Evolutionary conservation across 1,284 basidiomycete species (phyloP).

Genomic region (Sporisorium exsertum): DNA sequence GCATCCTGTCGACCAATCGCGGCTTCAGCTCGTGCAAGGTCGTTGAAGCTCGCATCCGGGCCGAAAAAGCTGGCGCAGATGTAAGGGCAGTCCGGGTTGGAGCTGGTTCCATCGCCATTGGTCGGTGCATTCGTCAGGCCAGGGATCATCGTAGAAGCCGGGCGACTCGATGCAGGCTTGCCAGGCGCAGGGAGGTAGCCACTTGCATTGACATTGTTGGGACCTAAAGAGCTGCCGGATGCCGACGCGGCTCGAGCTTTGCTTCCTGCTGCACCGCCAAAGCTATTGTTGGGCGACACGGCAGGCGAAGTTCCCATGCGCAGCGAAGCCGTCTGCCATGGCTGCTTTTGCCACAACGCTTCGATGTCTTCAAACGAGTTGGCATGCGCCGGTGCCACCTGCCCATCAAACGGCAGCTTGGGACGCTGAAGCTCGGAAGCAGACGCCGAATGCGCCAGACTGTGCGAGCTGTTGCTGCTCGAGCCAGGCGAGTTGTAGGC

Average conservation of each 20-base stretch:
- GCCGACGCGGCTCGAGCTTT: conserved; percentile 21
- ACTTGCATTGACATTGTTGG: conserved; percentile 2
- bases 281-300: conserved; percentile 15
- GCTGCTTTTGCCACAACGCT: conserved; percentile 51
- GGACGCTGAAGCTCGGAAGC: conserved; percentile 26
- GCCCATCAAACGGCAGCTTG: conserved; percentile 39
- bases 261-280: conserved; percentile 6
- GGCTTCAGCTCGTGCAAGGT: conserved; percentile 41
- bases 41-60: conserved; percentile 43
- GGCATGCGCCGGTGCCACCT: conserved; percentile 29
- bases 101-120: conserved; percentile 13
- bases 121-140: conserved; percentile 11
- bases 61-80: conserved; percentile 47
- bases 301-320: conserved; percentile 41
- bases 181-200: conserved; percentile 12
- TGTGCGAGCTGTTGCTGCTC: conserved; percentile 43
- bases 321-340: conserved; percentile 47
- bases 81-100: conserved; percentile 36
- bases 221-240: conserved; percentile 2
- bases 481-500: conserved; percentile 45
- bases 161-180: conserved; percentile 7
- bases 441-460: conserved; percentile 37
- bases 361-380: conserved; percentile 53
- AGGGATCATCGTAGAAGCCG: conserved; percentile 3
- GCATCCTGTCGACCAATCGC: conserved; percentile 48